Percentiles rank a stretch among this genome's conserved stretches.
Evolutionary conservation across 139 green algal genomes (phyloP).

Genomic region (Chlorella ohadii): DNA sequence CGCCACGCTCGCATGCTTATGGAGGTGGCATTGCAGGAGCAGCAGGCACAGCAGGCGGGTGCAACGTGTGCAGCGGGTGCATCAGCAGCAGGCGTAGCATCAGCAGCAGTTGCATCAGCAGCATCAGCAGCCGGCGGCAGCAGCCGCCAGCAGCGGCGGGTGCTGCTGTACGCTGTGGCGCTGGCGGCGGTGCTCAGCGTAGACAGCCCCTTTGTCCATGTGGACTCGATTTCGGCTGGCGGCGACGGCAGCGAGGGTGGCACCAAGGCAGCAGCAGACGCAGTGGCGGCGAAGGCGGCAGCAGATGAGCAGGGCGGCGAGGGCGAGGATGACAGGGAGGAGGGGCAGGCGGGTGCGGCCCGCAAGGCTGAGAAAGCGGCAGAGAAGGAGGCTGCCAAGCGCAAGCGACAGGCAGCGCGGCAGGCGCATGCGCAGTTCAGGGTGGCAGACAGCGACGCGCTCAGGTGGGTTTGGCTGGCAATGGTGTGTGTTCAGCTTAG

Average conservation of each 20-base stretch:
- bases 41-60: not conserved
- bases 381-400: slow-evolving; percentile 30
- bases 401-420: slow-evolving; percentile 33
- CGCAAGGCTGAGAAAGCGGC: slow-evolving; percentile 12
- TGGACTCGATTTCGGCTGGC: slow-evolving; percentile 36
- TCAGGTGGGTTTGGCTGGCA: slow-evolving; percentile 54
- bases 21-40: slow-evolving; percentile 59
- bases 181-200: slow-evolving; percentile 87
- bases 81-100: not conserved
- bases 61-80: not conserved
- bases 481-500: no score
- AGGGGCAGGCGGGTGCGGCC: not conserved
- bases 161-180: slow-evolving; percentile 79
- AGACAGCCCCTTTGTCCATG: slow-evolving; percentile 87
- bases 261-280: no score
- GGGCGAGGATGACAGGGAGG: slow-evolving; percentile 35
- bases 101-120: not conserved
- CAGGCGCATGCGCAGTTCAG: slow-evolving; percentile 73
- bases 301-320: not conserved
- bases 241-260: not conserved
- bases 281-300: no score
- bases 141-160: not conserved
- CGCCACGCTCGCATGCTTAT: slow-evolving; percentile 93
- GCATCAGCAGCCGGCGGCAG: slow-evolving; percentile 3
- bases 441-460: slow-evolving; percentile 74